phyloP scores from a whole-genome alignment of 2,329 filamentous ascomycete species.

The Botryotinia narcissicola region DNA sequence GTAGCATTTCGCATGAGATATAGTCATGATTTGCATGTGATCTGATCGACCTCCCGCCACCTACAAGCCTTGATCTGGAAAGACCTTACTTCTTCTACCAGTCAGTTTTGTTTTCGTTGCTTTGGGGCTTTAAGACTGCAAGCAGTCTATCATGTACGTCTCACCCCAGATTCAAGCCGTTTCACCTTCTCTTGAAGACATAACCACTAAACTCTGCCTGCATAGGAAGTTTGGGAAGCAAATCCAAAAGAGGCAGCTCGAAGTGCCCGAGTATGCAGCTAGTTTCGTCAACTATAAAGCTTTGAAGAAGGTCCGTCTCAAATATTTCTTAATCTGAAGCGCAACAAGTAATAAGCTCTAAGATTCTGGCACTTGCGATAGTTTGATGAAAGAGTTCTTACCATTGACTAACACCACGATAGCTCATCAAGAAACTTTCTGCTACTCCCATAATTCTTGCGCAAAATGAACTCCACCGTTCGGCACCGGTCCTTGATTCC shows the following conservation, averaged over 20 bases:
- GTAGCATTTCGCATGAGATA: constrained; percentile 17
- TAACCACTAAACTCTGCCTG: constrained; percentile 21
- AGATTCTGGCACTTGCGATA: neutral
- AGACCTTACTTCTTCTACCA: constrained; percentile 17
- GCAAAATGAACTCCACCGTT: constrained; percentile 61
- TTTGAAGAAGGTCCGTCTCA: constrained; percentile 79
- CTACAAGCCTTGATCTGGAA: neutral
- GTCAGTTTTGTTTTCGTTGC: constrained; percentile 25
- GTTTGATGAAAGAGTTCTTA: constrained; percentile 10
- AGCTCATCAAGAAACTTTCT: constrained; percentile 98
- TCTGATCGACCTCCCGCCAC: constrained; percentile 24
- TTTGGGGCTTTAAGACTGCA: constrained; percentile 32
- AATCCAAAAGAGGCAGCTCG: constrained; percentile 97
- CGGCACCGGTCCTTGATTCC: constrained; percentile 60
- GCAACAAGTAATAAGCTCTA: neutral
- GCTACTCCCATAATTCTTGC: constrained; percentile 81
- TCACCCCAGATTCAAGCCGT: neutral
- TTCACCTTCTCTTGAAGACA: neutral
- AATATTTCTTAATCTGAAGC: constrained; percentile 16
- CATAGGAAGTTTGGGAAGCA: constrained; percentile 99
- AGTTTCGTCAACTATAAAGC: constrained; percentile 99
- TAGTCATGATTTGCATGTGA: constrained; percentile 28
- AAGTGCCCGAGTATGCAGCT: constrained; percentile 97
- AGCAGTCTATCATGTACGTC: constrained; percentile 38
- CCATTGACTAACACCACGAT: constrained; percentile 37